A percentile compares a stretch with the other conserved stretches of the same genome.
Evolutionary conservation across 2,329 filamentous ascomycete species (phyloP).

Genomic region (Paecilomyces variotii): DNA sequence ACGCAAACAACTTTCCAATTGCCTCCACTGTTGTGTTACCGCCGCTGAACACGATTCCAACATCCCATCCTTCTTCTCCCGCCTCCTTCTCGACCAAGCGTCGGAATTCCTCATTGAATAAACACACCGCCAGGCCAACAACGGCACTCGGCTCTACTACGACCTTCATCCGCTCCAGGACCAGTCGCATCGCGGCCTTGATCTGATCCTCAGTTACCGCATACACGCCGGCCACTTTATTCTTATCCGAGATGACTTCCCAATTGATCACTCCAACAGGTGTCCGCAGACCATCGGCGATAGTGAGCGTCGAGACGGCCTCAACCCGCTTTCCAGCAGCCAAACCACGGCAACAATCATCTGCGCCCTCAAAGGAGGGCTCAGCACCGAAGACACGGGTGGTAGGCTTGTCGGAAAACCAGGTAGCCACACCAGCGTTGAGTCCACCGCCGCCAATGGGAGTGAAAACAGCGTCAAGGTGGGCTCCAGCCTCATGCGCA

Average conservation of each 20-base stretch:
- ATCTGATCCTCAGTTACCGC: conserved; percentile 79
- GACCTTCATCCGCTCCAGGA: conserved; percentile 82
- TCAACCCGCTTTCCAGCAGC: conserved; percentile 56
- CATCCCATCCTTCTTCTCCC: conserved; percentile 65
- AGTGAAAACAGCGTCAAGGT: conserved; percentile 65
- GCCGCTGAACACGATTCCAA: conserved; percentile 55
- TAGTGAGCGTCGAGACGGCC: conserved; percentile 65
- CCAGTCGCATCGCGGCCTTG: conserved; percentile 62
- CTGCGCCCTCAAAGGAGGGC: conserved; percentile 71
- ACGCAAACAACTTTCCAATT: conserved; percentile 46
- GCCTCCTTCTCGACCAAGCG: conserved; percentile 55
- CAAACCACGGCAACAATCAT: conserved; percentile 70
- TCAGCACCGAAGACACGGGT: conserved; percentile 80
- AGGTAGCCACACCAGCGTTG: conserved; percentile 73
- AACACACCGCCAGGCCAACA: conserved; percentile 71
- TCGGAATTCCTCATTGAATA: conserved; percentile 82
- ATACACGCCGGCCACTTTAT: conserved; percentile 63
- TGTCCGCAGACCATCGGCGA: conserved; percentile 83
- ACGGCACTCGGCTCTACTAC: conserved; percentile 83
- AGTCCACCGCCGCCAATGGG: conserved; percentile 86
- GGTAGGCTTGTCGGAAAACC: conserved; percentile 54
- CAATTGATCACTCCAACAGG: conserved; percentile 71
- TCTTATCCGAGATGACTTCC: conserved; percentile 62
- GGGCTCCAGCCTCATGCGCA: conserved; percentile 10
- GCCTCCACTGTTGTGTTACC: conserved; percentile 59